These are phyloP conservation scores for Jatropha multifida DNA, from an alignment of 441 rosid species.

Conservation along the genomic window DNA sequence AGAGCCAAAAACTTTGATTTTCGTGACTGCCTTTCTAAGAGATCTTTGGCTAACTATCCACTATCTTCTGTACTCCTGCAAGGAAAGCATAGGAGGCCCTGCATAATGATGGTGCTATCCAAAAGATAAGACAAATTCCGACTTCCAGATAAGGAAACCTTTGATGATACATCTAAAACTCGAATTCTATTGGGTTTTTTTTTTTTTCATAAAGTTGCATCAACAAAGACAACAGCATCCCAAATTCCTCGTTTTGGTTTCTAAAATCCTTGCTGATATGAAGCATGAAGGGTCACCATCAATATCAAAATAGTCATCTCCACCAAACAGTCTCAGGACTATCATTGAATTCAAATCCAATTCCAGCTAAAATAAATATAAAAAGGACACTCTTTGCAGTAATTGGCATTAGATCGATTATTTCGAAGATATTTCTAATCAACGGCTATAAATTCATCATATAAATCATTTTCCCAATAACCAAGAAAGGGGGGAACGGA, in stretches of 20 bases:
- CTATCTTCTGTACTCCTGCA: constrained; percentile 38
- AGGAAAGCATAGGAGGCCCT: constrained; percentile 25
- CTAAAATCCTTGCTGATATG: neutral
- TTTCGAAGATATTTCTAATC: neutral
- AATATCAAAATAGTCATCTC: too few relatives aligned
- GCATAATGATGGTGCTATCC: constrained; percentile 38
- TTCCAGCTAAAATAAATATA: too few relatives aligned
- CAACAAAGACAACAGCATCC: constrained; percentile 12
- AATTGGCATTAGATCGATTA: neutral
- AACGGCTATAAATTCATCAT: neutral
- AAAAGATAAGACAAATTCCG: constrained; percentile 33
- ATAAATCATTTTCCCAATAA: neutral
- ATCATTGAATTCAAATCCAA: too few relatives aligned
- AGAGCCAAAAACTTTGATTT: constrained; percentile 19
- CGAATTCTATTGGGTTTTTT: neutral
- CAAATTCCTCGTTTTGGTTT: constrained; percentile 15
- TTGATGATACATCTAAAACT: constrained; percentile 1
- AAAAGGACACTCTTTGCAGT: too few relatives aligned
- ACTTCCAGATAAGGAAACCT: constrained; percentile 39
- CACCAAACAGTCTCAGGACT: too few relatives aligned
- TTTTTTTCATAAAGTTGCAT: constrained; percentile 12
- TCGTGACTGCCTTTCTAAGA: constrained; percentile 25
- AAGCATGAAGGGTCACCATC: constrained; percentile 12
- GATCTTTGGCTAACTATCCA: constrained; percentile 31
- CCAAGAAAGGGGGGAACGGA: neutral